Percentiles rank a stretch among this genome's conserved stretches.
Conservation (phyloP, 2,329 filamentous ascomycete species). For the Stenocarpella maydis region DNA sequence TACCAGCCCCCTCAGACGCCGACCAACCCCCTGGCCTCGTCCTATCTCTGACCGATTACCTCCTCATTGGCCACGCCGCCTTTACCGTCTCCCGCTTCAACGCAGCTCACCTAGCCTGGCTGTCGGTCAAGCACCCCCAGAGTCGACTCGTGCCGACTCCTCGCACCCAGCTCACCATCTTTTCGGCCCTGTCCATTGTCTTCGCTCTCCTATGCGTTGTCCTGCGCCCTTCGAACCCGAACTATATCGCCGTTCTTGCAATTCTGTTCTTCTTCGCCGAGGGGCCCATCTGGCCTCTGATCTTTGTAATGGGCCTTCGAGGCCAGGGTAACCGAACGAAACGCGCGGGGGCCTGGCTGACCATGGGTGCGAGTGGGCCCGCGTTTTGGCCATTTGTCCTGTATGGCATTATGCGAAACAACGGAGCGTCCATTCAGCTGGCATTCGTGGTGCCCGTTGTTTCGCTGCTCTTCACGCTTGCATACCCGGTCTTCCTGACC, state of each 20-base stretch:
- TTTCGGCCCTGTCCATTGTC: slow-evolving; percentile 68
- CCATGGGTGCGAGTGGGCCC: slow-evolving; percentile 77
- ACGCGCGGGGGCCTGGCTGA: slow-evolving; percentile 78
- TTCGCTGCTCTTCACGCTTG: slow-evolving; percentile 54
- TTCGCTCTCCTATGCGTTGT: slow-evolving; percentile 58
- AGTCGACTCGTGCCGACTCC: slow-evolving; percentile 66
- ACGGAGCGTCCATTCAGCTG: slow-evolving; percentile 58
- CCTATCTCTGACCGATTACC: slow-evolving; percentile 68
- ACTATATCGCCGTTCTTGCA: slow-evolving; percentile 66
- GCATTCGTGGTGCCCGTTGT: slow-evolving; percentile 71
- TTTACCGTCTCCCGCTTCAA: slow-evolving; percentile 80
- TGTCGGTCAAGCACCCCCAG: slow-evolving; percentile 52
- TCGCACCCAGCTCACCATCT: slow-evolving; percentile 72
- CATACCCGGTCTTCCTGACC: slow-evolving; percentile 60
- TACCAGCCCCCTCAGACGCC: slow-evolving; percentile 41
- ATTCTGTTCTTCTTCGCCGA: slow-evolving; percentile 82
- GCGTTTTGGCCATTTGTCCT: slow-evolving; percentile 79
- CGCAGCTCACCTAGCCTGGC: slow-evolving; percentile 70
- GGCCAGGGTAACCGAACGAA: slow-evolving; percentile 85
- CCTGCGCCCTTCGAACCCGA: slow-evolving; percentile 53
- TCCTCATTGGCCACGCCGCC: slow-evolving; percentile 74
- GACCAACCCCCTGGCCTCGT: slow-evolving; percentile 54
- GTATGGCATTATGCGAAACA: slow-evolving; percentile 64
- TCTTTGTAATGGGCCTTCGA: slow-evolving; percentile 80
- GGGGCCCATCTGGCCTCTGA: slow-evolving; percentile 82